These are phyloP conservation scores for Rubia occidens DNA, from an alignment of 305 asterid genomes.

Conservation along the genomic window DNA sequence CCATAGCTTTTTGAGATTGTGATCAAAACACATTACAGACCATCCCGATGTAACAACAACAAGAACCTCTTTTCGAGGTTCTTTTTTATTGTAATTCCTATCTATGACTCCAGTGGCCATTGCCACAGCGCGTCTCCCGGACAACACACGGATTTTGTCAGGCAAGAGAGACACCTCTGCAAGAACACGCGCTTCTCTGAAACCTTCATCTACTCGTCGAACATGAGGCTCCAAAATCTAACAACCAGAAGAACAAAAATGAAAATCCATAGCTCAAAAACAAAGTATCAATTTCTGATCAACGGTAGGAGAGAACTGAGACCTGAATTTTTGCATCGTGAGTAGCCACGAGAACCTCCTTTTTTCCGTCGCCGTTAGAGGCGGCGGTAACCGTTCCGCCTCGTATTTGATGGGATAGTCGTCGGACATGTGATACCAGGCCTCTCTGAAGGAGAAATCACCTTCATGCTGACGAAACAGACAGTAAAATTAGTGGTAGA, in stretches of 20 bases:
- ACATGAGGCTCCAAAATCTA: slow-evolving; percentile 84
- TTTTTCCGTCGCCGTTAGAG: slow-evolving; percentile 89
- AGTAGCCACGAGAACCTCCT: slow-evolving; percentile 86
- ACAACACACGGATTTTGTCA: slow-evolving; percentile 71
- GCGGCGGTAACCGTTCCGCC: slow-evolving; percentile 93
- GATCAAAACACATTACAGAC: slow-evolving; percentile 95
- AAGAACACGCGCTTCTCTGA: slow-evolving; percentile 80
- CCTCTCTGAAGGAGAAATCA: slow-evolving; percentile 90
- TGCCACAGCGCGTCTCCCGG: slow-evolving; percentile 93
- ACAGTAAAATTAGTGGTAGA: not conserved
- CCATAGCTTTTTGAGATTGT: slow-evolving; percentile 93
- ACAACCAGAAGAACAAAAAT: slow-evolving; percentile 8
- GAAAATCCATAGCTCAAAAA: not conserved
- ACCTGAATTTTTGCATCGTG: slow-evolving; percentile 96
- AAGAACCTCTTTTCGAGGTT: slow-evolving; percentile 70
- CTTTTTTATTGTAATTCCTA: slow-evolving; percentile 50
- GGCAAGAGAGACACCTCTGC: slow-evolving; percentile 77
- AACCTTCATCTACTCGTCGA: slow-evolving; percentile 87
- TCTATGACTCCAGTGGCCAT: slow-evolving; percentile 91
- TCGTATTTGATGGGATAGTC: slow-evolving; percentile 88
- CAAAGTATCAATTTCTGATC: not conserved
- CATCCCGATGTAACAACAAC: slow-evolving; percentile 94
- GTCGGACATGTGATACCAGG: slow-evolving; percentile 85
- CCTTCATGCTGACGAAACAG: slow-evolving; percentile 62
- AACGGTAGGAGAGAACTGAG: not conserved